A percentile compares a stretch with the other conserved stretches of the same genome.
These are phyloP conservation scores for Coelastrella sp. DNA, from an alignment of 139 green algal genomes.

Conservation along the genomic window DNA sequence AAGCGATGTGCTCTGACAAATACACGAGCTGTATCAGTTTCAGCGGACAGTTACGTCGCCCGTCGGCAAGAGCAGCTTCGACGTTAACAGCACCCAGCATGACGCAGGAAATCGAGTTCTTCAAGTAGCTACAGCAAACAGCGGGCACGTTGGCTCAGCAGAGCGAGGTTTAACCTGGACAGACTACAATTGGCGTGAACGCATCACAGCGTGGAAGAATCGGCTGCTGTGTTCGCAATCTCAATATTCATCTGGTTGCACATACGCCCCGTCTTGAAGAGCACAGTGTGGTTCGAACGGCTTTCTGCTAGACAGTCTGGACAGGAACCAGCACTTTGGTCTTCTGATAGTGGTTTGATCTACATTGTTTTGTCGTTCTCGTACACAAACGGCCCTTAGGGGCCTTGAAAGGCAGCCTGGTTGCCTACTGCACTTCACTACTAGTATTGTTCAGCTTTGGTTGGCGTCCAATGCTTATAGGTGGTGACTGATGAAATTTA, in stretches of 20 bases:
- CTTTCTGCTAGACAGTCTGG: neutral
- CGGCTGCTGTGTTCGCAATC: too few relatives aligned
- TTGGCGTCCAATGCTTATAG: neutral
- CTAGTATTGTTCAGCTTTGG: neutral
- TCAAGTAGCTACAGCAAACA: too few relatives aligned
- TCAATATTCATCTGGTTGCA: neutral
- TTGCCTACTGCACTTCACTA: slow-evolving; percentile 4
- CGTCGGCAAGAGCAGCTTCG: neutral
- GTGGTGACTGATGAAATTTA: neutral
- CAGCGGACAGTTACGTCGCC: neutral
- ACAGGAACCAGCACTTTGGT: neutral
- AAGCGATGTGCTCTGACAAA: too few relatives aligned
- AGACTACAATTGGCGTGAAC: too few relatives aligned
- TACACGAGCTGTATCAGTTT: neutral
- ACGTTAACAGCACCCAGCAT: too few relatives aligned
- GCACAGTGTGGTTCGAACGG: neutral
- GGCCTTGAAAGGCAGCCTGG: neutral
- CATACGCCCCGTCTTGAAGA: neutral
- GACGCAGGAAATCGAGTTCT: too few relatives aligned
- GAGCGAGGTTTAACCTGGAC: too few relatives aligned
- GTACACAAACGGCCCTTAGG: neutral
- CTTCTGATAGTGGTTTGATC: neutral
- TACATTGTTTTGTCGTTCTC: neutral
- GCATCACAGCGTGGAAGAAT: too few relatives aligned
- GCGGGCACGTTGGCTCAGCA: too few relatives aligned